Base-by-base conservation (phyloP, 768 basidiomycete genomes). In the Suillus discolor region DNA sequence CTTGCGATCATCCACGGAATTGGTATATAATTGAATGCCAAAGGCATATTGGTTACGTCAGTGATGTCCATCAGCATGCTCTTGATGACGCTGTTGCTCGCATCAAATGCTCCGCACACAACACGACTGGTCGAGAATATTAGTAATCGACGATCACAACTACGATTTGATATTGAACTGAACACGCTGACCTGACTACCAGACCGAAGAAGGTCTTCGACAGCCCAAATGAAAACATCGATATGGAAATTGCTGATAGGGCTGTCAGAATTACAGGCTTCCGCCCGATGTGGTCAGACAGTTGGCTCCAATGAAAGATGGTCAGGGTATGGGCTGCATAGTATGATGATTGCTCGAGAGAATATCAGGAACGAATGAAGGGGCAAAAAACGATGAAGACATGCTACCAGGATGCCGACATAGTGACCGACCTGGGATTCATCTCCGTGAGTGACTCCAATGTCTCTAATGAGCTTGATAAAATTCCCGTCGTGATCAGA, bases 11-110 rank as follows among this genome's bases (percentile, higher is more conserved):
- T 74, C 84, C 83, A 84, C n/a, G 81, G 69, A 11, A 78, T 68
- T 1, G 91, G 90, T 73, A 89, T 76, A 64, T 84, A 87, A 4
- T 85, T 83, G 71, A 87, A 91, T 20, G 87, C 83, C 44, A 66
- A 66, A 5, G 69, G 77, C 55, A 70, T 69, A 64, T 72, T 79
- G 9, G 74, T 75, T 18, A 69, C n/a, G 34, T 75, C 74, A 7
- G 74, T 83, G 38, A 85, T 78, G 67, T 85, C 84, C 6, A 76
- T 76, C 18, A 77, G 64, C 76, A 81, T 79, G 55, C 83, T 83
- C 65, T 84, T 85, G 65, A 83, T 77, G 41, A 84, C 78, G 1
- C 83, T 82, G 25, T 82, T 74, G 66, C 84, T 90, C 25, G 89
- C 89, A 67, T 84, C 82, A 16, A 85, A 71, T 38, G 80, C 81